Conservation (phyloP, 176 grass and related monocot genomes). For the Chrysopogon serrulatus region DNA sequence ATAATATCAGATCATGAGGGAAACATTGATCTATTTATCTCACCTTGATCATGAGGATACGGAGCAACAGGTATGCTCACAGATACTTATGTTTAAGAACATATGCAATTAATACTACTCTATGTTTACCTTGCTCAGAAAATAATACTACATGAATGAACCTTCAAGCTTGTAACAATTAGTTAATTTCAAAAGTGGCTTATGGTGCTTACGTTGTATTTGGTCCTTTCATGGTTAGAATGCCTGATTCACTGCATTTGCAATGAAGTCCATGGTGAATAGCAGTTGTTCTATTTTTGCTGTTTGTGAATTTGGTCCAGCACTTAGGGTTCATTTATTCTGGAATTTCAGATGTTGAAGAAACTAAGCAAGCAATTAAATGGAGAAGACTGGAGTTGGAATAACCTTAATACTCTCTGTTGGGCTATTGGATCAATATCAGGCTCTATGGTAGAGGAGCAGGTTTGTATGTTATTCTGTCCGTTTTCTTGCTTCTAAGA, state of each 20-base stretch:
- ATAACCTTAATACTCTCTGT: constrained; percentile 97
- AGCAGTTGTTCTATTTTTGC: not conserved
- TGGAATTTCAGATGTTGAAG: constrained; percentile 83
- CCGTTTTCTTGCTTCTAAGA: not conserved
- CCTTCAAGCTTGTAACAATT: not conserved
- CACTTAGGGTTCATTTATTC: not conserved
- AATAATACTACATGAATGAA: not conserved
- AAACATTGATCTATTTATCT: constrained; percentile 96
- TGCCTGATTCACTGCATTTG: not conserved
- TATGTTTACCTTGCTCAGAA: not conserved
- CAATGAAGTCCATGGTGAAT: not conserved
- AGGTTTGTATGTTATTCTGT: constrained; percentile 42
- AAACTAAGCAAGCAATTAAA: constrained; percentile 94
- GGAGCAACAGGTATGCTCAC: constrained; percentile 75
- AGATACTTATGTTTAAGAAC: not conserved
- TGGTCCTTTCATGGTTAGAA: not conserved
- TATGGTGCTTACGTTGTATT: not conserved
- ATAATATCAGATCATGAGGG: constrained; percentile 94
- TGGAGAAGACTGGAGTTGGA: constrained; percentile 99
- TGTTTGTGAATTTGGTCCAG: not conserved
- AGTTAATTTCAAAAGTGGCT: not conserved
- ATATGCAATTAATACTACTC: not conserved
- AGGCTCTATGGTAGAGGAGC: constrained; percentile 99
- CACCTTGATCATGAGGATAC: constrained; percentile 99
- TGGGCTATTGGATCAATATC: constrained; percentile 99